Conservation (phyloP, 1,139 yeast species). For the Diutina catenulata region DNA sequence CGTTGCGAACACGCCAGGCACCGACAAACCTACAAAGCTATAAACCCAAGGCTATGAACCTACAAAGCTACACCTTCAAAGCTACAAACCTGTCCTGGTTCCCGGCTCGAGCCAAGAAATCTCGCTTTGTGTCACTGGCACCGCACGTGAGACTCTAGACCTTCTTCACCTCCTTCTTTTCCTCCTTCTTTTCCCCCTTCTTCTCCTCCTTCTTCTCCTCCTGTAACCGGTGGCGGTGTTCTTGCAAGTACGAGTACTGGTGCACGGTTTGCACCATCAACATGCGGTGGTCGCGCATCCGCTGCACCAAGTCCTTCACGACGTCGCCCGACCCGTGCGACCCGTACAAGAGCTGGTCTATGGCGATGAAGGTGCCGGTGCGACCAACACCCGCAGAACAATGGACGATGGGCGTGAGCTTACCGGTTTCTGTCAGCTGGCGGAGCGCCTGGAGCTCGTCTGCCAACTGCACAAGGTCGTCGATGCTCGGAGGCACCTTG, state of each 20-base stretch:
- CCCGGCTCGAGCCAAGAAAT: too few species aligned
- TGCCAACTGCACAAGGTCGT: constrained; percentile 9
- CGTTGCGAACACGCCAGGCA: too few species aligned
- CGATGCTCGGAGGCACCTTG: constrained; percentile 29
- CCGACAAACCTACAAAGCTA: too few species aligned
- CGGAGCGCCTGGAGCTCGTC: neutral
- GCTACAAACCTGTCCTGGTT: too few species aligned
- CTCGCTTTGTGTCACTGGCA: too few species aligned
- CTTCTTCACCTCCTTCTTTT: neutral
- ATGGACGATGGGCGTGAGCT: constrained; percentile 40
- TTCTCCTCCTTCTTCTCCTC: neutral
- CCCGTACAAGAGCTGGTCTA: constrained; percentile 41
- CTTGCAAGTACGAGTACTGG: constrained; percentile 42
- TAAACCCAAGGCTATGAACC: too few species aligned
- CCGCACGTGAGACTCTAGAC: neutral
- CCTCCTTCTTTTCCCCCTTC: neutral
- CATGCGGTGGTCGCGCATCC: constrained; percentile 42
- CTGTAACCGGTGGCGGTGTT: constrained; percentile 7
- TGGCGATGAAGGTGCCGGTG: constrained; percentile 66
- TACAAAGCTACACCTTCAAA: too few species aligned
- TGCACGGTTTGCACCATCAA: constrained; percentile 57
- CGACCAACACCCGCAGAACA: constrained; percentile 85
- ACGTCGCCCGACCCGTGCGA: constrained; percentile 19
- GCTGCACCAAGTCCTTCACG: constrained; percentile 23
- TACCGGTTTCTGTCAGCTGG: constrained; percentile 6